Percentiles rank a stretch among this genome's conserved stretches.
phyloP scores from a whole-genome alignment of 31 red algal genomes.

The Asparagopsis taxiformis region DNA sequence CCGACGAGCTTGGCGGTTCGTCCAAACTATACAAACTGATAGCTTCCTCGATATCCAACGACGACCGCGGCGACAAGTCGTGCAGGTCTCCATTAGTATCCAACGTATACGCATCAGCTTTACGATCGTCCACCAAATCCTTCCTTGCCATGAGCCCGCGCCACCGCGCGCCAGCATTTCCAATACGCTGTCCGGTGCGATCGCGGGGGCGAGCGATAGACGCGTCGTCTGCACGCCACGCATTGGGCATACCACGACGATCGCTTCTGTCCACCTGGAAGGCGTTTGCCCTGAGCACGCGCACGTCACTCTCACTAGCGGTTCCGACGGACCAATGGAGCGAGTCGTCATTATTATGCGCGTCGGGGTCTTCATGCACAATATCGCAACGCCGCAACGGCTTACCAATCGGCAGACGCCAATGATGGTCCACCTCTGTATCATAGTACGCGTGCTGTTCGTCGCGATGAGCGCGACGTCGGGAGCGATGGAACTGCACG shows the following conservation, averaged over 20 bases:
- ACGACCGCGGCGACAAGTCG: constrained; percentile 33
- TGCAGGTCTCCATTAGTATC: constrained; percentile 16
- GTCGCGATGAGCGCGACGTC: constrained; percentile 1
- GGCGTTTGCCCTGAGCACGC: too few relatives aligned
- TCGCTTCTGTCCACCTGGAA: too few relatives aligned
- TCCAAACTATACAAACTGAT: constrained; percentile 57
- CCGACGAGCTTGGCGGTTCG: constrained; percentile 50
- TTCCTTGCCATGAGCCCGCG: constrained; percentile 44
- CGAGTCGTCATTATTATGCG: too few relatives aligned
- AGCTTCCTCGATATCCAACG: constrained; percentile 59
- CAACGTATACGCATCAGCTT: constrained; percentile 16
- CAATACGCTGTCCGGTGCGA: constrained; percentile 26
- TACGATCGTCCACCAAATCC: constrained; percentile 40
- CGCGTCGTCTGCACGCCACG: constrained; percentile 20
- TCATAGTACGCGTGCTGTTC: constrained; percentile 32
- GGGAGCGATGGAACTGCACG: constrained; percentile 1
- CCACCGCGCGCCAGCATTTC: constrained; percentile 15
- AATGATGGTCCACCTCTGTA: constrained; percentile 15
- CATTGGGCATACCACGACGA: neutral
- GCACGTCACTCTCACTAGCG: too few relatives aligned
- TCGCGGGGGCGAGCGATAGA: constrained; percentile 18
- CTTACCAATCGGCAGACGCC: constrained; percentile 1
- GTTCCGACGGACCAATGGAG: too few relatives aligned
- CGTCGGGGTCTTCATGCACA: too few relatives aligned
- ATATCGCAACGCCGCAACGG: too few relatives aligned